Percentiles rank a stretch among this genome's conserved stretches.
Conservation (phyloP, 257 asterid genomes). For the Nicotiana sylvestris region DNA sequence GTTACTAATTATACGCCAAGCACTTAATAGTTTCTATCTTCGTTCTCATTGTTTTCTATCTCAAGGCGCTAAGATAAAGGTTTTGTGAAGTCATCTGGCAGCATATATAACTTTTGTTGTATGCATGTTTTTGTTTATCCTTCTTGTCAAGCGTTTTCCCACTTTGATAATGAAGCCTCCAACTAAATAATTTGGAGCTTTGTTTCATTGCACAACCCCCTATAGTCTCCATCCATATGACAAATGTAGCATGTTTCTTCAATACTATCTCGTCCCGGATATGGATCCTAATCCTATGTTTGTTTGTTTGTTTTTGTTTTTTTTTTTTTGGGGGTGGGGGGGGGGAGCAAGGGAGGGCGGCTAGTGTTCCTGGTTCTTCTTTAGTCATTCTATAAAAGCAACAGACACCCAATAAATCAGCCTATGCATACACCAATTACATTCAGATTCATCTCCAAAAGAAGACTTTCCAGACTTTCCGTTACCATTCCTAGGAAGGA, state of each 20-base stretch:
- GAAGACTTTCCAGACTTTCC: neutral
- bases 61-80: neutral
- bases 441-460: neutral
- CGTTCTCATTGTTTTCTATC: neutral
- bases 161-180: neutral
- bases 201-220: neutral
- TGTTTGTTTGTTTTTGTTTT: too few species aligned
- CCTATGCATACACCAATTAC: neutral
- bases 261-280: neutral
- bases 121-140: neutral
- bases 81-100: neutral
- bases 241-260: neutral
- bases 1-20: neutral
- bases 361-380: neutral
- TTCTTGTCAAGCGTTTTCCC: neutral
- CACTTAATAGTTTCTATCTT: neutral
- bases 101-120: neutral
- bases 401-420: neutral
- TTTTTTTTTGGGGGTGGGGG: too few species aligned
- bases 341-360: too few species aligned
- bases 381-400: neutral
- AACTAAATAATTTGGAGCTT: neutral
- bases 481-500: neutral
- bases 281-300: too few species aligned
- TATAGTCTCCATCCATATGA: neutral